Conservation (phyloP, 2,329 filamentous ascomycete genomes). For the Sarocladium brachiariae region DNA sequence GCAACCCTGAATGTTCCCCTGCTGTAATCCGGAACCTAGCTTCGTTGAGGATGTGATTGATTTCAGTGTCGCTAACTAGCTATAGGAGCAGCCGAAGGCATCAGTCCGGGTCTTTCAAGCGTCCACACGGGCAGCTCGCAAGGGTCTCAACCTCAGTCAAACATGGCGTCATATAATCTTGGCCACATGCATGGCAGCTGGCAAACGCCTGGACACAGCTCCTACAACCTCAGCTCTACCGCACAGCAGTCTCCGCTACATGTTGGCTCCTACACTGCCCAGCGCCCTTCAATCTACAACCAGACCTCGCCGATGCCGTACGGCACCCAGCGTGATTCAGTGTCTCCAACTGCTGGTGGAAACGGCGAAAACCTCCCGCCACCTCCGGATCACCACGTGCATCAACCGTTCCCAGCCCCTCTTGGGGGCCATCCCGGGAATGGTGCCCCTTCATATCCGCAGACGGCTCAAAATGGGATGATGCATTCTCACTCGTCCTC, state of each 20-base stretch:
- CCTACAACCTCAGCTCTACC: constrained; percentile 47
- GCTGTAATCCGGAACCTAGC: too few species aligned
- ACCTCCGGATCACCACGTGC: constrained; percentile 61
- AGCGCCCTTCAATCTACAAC: constrained; percentile 33
- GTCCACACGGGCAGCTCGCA: constrained; percentile 54
- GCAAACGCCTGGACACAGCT: constrained; percentile 43
- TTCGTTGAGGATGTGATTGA: too few species aligned
- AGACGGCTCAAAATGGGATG: not conserved
- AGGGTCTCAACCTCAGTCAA: constrained; percentile 47
- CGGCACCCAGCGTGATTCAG: constrained; percentile 26
- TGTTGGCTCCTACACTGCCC: not conserved
- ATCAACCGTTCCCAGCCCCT: constrained; percentile 54
- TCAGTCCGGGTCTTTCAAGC: constrained; percentile 55
- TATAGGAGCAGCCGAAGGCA: constrained; percentile 50
- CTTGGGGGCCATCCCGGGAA: not conserved
- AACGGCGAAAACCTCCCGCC: constrained; percentile 51
- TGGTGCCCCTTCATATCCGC: not conserved
- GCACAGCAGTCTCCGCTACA: constrained; percentile 15
- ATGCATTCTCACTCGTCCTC: not conserved
- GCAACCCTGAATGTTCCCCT: too few species aligned
- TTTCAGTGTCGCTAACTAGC: constrained; percentile 16
- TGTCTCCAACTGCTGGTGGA: constrained; percentile 44
- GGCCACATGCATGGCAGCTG: constrained; percentile 50
- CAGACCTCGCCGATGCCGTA: constrained; percentile 42
- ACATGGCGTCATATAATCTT: constrained; percentile 40